Conservation (phyloP, 306 rosid species). For the Quercus ilex region DNA sequence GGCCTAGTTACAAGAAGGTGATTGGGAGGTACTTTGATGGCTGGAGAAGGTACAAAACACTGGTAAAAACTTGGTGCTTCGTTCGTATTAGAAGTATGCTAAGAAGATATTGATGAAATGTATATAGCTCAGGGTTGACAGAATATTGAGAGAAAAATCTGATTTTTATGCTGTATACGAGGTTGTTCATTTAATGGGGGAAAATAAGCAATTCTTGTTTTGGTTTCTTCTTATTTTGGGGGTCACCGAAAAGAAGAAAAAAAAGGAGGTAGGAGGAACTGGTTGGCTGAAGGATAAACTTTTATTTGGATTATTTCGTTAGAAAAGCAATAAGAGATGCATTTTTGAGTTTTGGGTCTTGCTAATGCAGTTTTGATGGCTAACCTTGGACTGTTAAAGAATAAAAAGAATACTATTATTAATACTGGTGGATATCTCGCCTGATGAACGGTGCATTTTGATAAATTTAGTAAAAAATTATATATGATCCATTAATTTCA, state of each 20-base stretch:
- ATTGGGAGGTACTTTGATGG: slow-evolving; percentile 78
- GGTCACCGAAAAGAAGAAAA: too few species aligned
- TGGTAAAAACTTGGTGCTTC: slow-evolving; percentile 68
- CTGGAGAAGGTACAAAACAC: slow-evolving; percentile 83
- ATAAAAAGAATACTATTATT: not conserved
- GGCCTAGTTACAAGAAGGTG: slow-evolving; percentile 88
- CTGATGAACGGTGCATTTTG: too few species aligned
- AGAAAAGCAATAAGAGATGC: not conserved
- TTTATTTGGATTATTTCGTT: not conserved
- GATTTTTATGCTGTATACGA: slow-evolving; percentile 15
- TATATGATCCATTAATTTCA: too few species aligned
- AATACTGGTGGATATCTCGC: too few species aligned
- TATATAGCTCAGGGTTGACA: slow-evolving; percentile 4
- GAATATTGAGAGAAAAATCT: slow-evolving; percentile 5
- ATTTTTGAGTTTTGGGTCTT: not conserved
- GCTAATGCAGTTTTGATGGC: not conserved
- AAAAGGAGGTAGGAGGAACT: not conserved
- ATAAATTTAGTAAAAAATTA: too few species aligned
- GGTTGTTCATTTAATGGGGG: not conserved
- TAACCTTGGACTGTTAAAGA: not conserved
- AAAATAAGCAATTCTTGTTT: not conserved
- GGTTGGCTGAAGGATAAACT: not conserved
- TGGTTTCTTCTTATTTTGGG: not conserved
- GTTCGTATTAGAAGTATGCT: slow-evolving; percentile 70
- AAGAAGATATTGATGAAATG: slow-evolving; percentile 58